Evolutionary conservation across 345 rosid genomes (phyloP), one percentile per base, ranked within the genome.

Genomic region (Excoecaria agallocha): DNA sequence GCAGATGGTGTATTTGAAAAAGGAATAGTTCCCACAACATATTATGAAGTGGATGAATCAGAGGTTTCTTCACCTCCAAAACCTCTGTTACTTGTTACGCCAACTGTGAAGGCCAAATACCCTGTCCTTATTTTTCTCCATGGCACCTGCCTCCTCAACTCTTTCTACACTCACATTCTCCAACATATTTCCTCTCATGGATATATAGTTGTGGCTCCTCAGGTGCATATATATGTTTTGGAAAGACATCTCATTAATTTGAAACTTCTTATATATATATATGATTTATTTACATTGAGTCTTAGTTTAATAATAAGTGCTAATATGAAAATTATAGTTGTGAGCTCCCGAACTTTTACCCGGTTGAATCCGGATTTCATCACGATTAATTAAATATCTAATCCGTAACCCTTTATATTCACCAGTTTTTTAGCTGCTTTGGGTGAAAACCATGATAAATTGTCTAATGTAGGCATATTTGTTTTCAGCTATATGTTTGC

Each of bases 161-260:
- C 55, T 50, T 71, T 58, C 78, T 87, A 84, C 64, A 52, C 81
- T n/a, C 58, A 72, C 37, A 78, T 87, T 62, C 71, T 83, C 17
- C 37, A 61, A 1, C 82, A 58, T 69, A 71, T 84, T 6, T 74
- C 86, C 60, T 87, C 86, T 13, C 80, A 87, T 66, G 90, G 87
- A 13, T 84, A 79, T 78, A 83, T 84, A 35, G 19, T 86, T 41
- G 85, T 84, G 11, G 84, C 89, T 74, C 89, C 87, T 54, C 89
- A 77, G 87, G 89, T 82, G 77, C 22, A 35, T 0, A 1, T 51
- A 41, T 5, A 41, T 41, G 8, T 41, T 15, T 43, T 13, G 37
- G 12, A 58, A 15, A 30, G 30, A 30, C 30, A 30, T 30, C 30
- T 30, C 30, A 30, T 0, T 30, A 30, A 30, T 30, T 30, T 30